A percentile compares a stretch with the other conserved stretches of the same genome.
These are phyloP conservation scores for Porodaedalea pini DNA, from an alignment of 1,284 basidiomycete species.

Conservation along the genomic window DNA sequence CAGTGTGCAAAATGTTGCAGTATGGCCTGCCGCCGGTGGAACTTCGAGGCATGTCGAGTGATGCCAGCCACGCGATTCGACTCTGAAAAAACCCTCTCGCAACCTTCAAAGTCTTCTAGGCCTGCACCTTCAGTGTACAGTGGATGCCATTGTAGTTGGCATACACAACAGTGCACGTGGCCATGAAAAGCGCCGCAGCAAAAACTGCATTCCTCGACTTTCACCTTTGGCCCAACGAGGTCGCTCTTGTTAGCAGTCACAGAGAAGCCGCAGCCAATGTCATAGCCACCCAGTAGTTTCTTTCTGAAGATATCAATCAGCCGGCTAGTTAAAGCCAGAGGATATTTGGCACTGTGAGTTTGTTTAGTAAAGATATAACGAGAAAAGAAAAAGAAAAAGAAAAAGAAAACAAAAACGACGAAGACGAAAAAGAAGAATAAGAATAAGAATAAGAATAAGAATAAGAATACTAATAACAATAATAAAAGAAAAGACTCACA, in stretches of 20 bases:
- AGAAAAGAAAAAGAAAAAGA: not conserved
- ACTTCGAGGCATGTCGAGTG: slow-evolving; percentile 29
- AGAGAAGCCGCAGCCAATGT: slow-evolving; percentile 25
- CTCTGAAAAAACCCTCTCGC: slow-evolving; percentile 31
- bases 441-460: not conserved
- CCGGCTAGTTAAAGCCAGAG: slow-evolving; percentile 17
- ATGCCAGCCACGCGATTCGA: slow-evolving; percentile 30
- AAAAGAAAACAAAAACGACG: no score
- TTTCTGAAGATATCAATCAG: slow-evolving; percentile 17
- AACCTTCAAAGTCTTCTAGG: slow-evolving; percentile 32
- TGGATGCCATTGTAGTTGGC: slow-evolving; percentile 31
- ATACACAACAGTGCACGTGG: slow-evolving; percentile 30
- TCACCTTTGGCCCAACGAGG: slow-evolving; percentile 17
- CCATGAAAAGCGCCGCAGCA: slow-evolving; percentile 33
- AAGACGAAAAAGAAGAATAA: not conserved
- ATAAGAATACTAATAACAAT: not conserved
- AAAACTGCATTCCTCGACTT: slow-evolving; percentile 10
- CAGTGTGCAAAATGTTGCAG: slow-evolving; percentile 27
- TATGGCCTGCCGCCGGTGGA: slow-evolving; percentile 28
- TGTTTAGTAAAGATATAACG: no score
- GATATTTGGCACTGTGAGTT: slow-evolving; percentile 23
- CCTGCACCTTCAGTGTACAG: slow-evolving; percentile 27
- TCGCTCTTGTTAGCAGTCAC: slow-evolving; percentile 18
- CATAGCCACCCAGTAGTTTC: slow-evolving; percentile 21
- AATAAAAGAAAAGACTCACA: slow-evolving; percentile 21